Conservation (phyloP, 1,284 basidiomycete species). For the Somion occarium region DNA sequence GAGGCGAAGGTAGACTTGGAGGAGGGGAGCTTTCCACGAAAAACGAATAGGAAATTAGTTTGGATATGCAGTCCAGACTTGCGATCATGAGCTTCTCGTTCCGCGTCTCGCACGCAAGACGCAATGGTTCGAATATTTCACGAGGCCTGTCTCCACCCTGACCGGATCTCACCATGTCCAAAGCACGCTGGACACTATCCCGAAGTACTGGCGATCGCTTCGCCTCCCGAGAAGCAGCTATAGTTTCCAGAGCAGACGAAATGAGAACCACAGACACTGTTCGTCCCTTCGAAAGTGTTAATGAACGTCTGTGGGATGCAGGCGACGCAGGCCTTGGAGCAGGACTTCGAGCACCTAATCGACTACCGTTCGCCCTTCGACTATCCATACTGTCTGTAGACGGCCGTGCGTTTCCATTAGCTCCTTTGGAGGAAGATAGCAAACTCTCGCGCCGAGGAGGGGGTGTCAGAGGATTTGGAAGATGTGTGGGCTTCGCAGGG, state of each 20-base stretch:
- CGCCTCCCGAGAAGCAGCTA: conserved; percentile 87
- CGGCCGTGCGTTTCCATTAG: conserved; percentile 5
- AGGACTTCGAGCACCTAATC: conserved; percentile 1
- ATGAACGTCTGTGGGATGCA: conserved; percentile 46
- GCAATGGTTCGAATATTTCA: conserved; percentile 89
- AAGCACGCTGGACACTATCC: conserved; percentile 77
- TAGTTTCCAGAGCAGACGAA: conserved; percentile 83
- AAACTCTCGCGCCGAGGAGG: conserved; percentile 5
- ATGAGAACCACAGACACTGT: conserved; percentile 77
- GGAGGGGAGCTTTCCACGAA: conserved; percentile 66
- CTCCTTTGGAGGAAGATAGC: not conserved
- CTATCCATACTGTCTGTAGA: conserved; percentile 14
- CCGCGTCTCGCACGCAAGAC: conserved; percentile 90
- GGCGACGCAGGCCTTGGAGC: conserved; percentile 21
- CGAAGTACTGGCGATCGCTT: conserved; percentile 78
- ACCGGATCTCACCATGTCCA: conserved; percentile 77
- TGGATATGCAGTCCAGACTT: conserved; percentile 92
- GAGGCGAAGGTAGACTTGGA: conserved; percentile 53
- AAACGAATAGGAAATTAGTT: conserved; percentile 94
- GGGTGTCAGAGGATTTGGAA: conserved; percentile 8
- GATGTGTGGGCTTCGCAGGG: conserved; percentile 20
- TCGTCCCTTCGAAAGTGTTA: conserved; percentile 69
- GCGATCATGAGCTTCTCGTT: conserved; percentile 92
- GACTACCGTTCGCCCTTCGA: conserved; percentile 18
- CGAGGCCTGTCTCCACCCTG: conserved; percentile 68